Conservation (phyloP, 768 basidiomycete species). For the Mycena epipterygia region DNA sequence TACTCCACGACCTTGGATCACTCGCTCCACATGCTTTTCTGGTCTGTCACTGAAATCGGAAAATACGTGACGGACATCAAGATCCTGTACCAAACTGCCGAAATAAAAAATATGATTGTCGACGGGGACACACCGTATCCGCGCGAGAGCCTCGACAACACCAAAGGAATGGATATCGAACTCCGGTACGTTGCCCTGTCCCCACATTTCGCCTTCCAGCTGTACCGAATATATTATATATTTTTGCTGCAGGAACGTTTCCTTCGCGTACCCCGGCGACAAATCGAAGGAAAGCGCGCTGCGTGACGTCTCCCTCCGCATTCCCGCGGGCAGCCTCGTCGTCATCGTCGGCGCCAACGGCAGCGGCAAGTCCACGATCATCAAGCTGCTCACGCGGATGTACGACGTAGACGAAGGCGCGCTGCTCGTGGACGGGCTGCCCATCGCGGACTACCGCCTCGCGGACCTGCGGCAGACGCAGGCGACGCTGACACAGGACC, state of each 20-base stretch:
- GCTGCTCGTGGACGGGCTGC: slow-evolving; percentile 52
- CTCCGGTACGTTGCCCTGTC: no score
- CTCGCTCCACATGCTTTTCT: slow-evolving; percentile 37
- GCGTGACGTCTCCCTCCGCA: slow-evolving; percentile 45
- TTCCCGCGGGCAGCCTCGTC: slow-evolving; percentile 46
- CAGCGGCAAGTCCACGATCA: slow-evolving; percentile 51
- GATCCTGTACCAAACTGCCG: slow-evolving; percentile 39
- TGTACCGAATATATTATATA: no score
- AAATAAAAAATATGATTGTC: slow-evolving; percentile 40
- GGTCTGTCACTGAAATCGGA: slow-evolving; percentile 24
- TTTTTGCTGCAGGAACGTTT: slow-evolving; percentile 48
- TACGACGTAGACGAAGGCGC: slow-evolving; percentile 45
- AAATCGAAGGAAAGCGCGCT: slow-evolving; percentile 36
- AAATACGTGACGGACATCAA: slow-evolving; percentile 37
- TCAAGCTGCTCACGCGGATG: slow-evolving; percentile 51
- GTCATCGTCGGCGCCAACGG: slow-evolving; percentile 56
- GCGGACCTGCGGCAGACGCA: slow-evolving; percentile 47
- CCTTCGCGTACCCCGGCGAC: slow-evolving; percentile 51
- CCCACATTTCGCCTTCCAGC: background rate
- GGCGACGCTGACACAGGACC: slow-evolving; percentile 55
- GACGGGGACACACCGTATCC: slow-evolving; percentile 45
- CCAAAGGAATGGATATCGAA: slow-evolving; percentile 36
- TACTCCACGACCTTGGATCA: slow-evolving; percentile 39
- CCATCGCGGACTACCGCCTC: slow-evolving; percentile 45
- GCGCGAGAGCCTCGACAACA: slow-evolving; percentile 26